phyloP scores from a whole-genome alignment of 2,329 filamentous ascomycete genomes.

The Ambrosiella xylebori region DNA sequence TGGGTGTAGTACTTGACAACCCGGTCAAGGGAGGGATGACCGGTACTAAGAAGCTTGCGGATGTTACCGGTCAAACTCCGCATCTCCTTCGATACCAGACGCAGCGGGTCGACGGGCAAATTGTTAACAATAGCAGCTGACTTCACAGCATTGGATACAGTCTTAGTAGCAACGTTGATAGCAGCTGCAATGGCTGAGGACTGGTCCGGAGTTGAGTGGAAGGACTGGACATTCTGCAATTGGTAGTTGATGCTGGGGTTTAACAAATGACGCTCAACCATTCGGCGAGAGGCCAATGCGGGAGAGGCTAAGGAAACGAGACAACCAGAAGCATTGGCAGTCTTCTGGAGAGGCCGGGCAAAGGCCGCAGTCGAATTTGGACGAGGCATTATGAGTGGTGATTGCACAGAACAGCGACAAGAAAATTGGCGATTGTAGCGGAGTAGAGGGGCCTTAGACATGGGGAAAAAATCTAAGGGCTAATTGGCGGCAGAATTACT shows the following conservation, averaged over 20 bases:
- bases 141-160: slow-evolving; percentile 51
- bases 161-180: slow-evolving; percentile 50
- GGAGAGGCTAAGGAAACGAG: slow-evolving; percentile 1
- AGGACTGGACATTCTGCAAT: slow-evolving; percentile 17
- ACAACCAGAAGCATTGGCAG: neutral
- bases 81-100: slow-evolving; percentile 88
- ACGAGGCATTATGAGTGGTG: slow-evolving; percentile 7
- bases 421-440: neutral
- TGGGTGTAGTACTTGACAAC: slow-evolving; percentile 97
- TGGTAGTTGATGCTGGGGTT: slow-evolving; percentile 10
- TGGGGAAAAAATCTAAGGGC: slow-evolving; percentile 5
- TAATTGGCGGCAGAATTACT: slow-evolving; percentile 4
- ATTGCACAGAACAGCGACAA: neutral
- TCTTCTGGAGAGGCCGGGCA: slow-evolving; percentile 3
- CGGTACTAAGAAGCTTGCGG: slow-evolving; percentile 77
- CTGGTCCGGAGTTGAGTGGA: slow-evolving; percentile 29
- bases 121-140: slow-evolving; percentile 39
- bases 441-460: slow-evolving; percentile 2
- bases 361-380: slow-evolving; percentile 8
- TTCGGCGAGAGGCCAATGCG: slow-evolving; percentile 4
- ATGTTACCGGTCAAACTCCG: slow-evolving; percentile 91
- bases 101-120: slow-evolving; percentile 71
- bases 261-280: slow-evolving; percentile 7
- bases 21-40: slow-evolving; percentile 83
- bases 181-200: slow-evolving; percentile 61